Base-by-base conservation (phyloP, 1,284 basidiomycete species). In the Ceratobasidium sp. region DNA sequence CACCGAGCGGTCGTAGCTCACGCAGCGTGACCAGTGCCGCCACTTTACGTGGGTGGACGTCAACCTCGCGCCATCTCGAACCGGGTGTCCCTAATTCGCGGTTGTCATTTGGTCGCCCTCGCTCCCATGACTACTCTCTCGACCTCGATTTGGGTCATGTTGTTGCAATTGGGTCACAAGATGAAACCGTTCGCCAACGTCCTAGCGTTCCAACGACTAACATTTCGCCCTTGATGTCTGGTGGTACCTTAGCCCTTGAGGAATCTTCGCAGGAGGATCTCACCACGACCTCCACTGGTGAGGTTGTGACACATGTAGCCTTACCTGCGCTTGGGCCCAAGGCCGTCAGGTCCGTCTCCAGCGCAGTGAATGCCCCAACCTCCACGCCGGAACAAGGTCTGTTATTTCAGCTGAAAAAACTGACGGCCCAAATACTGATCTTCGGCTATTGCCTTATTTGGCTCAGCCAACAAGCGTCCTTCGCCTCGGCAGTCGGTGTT, bases 61-160 rank as follows among this genome's bases (percentile, higher is more conserved):
- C 41, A 2, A 64, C 33, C 30, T 64, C 59, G 33, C 48, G 54
- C 16, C 38, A 64, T 27, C 48, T 57, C 33, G 48, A 30, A 50
- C 59, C 54, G 8, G 59, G 70, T 33, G 30, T 3, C 5, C 27
- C 69, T 23, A n/a, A 57, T 18, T 62, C 70, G 50, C 27, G 50
- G 2, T 8, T 66, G 14, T 48, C 54, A 2, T 74, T 59, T 44
- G 18, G 33, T 16, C 70, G 70, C 20, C 70, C 70, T 30, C 59
- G 33, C n/a, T 74, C 70, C 23, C 55, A 74, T 20, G 70, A 74
- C 44, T 74, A 62, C 33, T 38, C 69, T 18, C 70, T 74, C 16
- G 59, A 54, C n/a, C 1, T 44, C 12, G 70, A 74, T 16, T 59
- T 74, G 55, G 70, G 70, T 23, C 64, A 62, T 57, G 70, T 74